Evolutionary conservation across 208 protist species (phyloP).

Genomic region (Wallacemonas collosoma): DNA sequence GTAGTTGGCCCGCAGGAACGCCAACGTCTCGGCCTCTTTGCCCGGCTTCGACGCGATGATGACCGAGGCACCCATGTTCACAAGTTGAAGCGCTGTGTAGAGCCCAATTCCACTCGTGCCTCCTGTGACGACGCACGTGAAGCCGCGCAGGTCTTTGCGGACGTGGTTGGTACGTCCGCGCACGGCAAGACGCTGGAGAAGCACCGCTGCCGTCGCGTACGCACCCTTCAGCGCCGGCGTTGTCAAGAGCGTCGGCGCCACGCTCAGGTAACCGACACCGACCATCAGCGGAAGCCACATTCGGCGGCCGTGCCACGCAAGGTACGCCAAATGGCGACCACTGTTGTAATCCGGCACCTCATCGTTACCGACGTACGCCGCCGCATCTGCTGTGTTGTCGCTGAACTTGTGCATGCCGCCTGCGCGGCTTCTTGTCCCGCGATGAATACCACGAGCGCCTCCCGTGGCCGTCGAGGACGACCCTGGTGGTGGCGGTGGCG

Average conservation of each 20-base stretch:
- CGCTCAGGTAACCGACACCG: slow-evolving; percentile 34
- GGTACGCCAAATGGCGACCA: slow-evolving; percentile 48
- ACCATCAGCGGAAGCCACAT: slow-evolving; percentile 67
- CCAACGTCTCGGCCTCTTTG: slow-evolving; percentile 46
- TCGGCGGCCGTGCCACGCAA: slow-evolving; percentile 63
- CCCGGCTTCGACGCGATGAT: slow-evolving; percentile 53
- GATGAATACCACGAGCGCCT: not conserved
- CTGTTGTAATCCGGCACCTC: slow-evolving; percentile 67
- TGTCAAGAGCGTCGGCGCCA: slow-evolving; percentile 24
- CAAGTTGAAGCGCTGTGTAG: slow-evolving; percentile 71
- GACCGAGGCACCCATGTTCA: slow-evolving; percentile 67
- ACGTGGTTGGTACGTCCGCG: slow-evolving; percentile 53
- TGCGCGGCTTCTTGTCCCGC: not conserved
- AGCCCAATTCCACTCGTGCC: slow-evolving; percentile 79
- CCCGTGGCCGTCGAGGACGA: not conserved
- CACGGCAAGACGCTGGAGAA: slow-evolving; percentile 67
- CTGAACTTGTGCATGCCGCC: slow-evolving; percentile 52
- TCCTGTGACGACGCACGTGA: slow-evolving; percentile 73
- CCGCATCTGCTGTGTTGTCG: slow-evolving; percentile 60
- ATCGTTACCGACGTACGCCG: slow-evolving; percentile 49
- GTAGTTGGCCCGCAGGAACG: slow-evolving; percentile 49
- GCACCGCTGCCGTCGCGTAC: slow-evolving; percentile 49
- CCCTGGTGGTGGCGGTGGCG: not conserved
- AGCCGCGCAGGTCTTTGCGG: slow-evolving; percentile 56
- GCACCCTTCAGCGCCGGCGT: slow-evolving; percentile 32